Conservation (phyloP, 163 green algal genomes). For the Chloromonas sp. region DNA sequence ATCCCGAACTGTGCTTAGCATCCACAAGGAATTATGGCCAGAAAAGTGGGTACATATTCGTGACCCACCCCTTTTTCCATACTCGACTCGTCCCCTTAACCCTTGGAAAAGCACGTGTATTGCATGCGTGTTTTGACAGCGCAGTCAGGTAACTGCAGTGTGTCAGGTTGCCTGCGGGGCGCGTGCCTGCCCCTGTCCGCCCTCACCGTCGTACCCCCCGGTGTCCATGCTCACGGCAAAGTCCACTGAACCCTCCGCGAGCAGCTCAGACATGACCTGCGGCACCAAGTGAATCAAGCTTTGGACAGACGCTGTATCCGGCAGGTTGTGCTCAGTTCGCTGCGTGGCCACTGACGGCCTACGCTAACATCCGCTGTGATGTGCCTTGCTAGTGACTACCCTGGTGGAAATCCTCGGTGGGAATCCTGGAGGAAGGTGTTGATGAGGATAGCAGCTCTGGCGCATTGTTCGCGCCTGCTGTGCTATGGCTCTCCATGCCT, state of each 20-base stretch:
- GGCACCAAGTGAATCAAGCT: neutral
- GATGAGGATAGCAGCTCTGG: neutral
- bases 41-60: neutral
- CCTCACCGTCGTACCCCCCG: constrained; percentile 11
- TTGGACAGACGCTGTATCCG: neutral
- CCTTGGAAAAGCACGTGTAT: neutral
- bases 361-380: neutral
- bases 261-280: constrained; percentile 31
- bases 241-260: constrained; percentile 30
- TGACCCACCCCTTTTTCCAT: neutral
- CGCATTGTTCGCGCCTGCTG: no score
- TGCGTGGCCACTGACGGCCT: no score
- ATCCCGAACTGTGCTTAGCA: neutral
- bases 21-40: neutral
- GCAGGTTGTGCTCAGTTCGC: no score
- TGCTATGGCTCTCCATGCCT: no score
- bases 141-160: no score
- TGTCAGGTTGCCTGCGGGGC: no score
- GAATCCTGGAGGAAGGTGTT: neutral
- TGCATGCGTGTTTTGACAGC: no score
- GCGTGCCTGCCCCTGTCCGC: neutral
- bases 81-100: neutral
- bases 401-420: neutral
- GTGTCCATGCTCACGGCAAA: constrained; percentile 39
- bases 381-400: neutral